phyloP scores from a whole-genome alignment of 108 stramenopile species.

The Nitzschia palea region DNA sequence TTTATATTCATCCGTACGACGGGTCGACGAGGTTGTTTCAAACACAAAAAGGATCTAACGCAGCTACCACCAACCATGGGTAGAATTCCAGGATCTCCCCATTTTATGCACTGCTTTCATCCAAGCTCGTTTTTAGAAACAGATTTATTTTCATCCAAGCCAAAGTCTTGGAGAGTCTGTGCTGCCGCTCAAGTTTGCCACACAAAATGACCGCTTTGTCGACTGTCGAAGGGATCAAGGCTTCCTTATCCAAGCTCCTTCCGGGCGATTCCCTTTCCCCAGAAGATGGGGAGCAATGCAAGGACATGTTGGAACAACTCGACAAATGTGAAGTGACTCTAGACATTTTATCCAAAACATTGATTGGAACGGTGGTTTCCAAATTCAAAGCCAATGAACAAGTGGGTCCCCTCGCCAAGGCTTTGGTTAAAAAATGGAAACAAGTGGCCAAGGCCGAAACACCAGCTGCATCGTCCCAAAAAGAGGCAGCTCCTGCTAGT shows the following conservation, averaged over 20 bases:
- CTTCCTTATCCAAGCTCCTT: constrained; percentile 64
- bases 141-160: no score
- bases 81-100: no score
- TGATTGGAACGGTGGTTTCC: constrained; percentile 80
- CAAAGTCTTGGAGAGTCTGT: no score
- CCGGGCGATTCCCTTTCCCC: constrained; percentile 38
- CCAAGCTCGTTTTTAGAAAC: no score
- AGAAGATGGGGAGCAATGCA: constrained; percentile 57
- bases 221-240: constrained; percentile 68
- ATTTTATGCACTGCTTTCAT: no score
- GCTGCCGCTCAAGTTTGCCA: neutral
- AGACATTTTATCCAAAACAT: constrained; percentile 67
- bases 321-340: constrained; percentile 64
- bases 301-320: constrained; percentile 76
- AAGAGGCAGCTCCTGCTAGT: constrained; percentile 2
- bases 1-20: no score
- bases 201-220: neutral
- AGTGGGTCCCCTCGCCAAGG: constrained; percentile 58
- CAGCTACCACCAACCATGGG: no score
- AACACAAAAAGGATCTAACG: no score
- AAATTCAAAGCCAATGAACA: constrained; percentile 69
- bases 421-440: constrained; percentile 88
- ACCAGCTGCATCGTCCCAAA: constrained; percentile 12
- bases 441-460: constrained; percentile 56
- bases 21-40: no score